Base-by-base conservation (phyloP, 2,329 filamentous ascomycete species). In the Cladorrhinum sp. region DNA sequence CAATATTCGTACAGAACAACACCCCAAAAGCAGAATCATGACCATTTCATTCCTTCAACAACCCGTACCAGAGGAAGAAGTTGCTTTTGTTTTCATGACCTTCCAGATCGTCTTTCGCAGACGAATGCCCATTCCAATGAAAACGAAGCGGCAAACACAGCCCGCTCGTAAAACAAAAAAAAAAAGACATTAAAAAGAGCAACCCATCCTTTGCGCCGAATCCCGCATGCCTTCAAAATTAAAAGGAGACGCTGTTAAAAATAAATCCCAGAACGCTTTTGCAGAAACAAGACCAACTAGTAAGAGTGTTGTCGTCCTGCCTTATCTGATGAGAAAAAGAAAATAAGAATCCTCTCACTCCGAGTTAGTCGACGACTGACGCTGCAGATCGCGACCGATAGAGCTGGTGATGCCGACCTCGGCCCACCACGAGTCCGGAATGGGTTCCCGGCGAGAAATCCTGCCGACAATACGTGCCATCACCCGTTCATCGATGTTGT, bases 381-480 rank as follows among this genome's bases (percentile, higher is more conserved):
- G 76, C 18, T 76, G 74, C 58, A 85, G 74, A n/a, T 42, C 36
- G 10, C 36, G 36, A 12, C 42, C n/a, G 5, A 46, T 18, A 14
- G 80, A 87, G 64, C 86, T 83, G 69, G 80, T 86, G 65, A 91
- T 80, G 48, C 88, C 88, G 61, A 82, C 87, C 68, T 85, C 82
- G 61, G 85, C 84, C 91, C 91, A 96, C 86, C 89, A 93, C 65
- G 91, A 87, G 63, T 95, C 90, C 0, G 90, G 89, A 58, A 95
- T 88, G 67, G 93, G 89, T 69, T 91, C 84, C 23, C 90, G 80
- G 18, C 84, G 81, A 33, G 87, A 85, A 58, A 96, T 80, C 49
- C 85, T 82, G 66, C 88, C 85, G 36, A 95, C 80, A 52, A 96
- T 88, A 55, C 82, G 81, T 67, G 90, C 87, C 82, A 93, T 88